Percentiles rank a stretch among this genome's conserved stretches.
Evolutionary conservation across 2,329 filamentous ascomycete species (phyloP).

Genomic region (Orbilia ellipsospora): DNA sequence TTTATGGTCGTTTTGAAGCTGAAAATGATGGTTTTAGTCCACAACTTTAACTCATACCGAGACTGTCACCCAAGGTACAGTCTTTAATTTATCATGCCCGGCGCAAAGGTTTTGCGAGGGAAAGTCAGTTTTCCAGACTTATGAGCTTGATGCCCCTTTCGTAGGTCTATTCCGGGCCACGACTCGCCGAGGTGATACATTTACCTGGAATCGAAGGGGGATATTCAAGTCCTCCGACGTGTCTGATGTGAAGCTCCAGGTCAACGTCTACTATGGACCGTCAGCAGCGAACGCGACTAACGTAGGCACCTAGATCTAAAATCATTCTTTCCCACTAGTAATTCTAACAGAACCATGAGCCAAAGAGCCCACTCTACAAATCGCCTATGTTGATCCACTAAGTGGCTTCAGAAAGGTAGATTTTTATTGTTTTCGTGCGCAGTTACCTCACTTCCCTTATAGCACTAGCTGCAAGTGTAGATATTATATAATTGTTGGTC

Average conservation of each 20-base stretch:
- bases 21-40: conserved; percentile 11
- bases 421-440: no score
- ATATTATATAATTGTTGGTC: no score
- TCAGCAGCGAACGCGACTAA: conserved; percentile 11
- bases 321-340: no score
- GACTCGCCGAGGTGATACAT: conserved; percentile 37
- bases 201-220: conserved; percentile 43
- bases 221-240: conserved; percentile 43
- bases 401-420: no score
- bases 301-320: neutral
- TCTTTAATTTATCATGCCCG: conserved; percentile 37
- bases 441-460: no score
- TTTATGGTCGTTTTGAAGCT: neutral
- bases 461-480: no score
- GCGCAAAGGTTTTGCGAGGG: conserved; percentile 42
- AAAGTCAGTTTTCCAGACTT: conserved; percentile 45
- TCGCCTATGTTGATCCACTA: no score
- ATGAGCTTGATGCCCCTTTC: conserved; percentile 42
- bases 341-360: neutral
- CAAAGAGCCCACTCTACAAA: no score
- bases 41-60: conserved; percentile 39
- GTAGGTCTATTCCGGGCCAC: conserved; percentile 36
- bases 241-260: conserved; percentile 49
- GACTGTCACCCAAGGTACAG: conserved; percentile 30
- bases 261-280: conserved; percentile 34